Base-by-base conservation (phyloP, 2,329 filamentous ascomycete species). In the Bipolaris victoriae region DNA sequence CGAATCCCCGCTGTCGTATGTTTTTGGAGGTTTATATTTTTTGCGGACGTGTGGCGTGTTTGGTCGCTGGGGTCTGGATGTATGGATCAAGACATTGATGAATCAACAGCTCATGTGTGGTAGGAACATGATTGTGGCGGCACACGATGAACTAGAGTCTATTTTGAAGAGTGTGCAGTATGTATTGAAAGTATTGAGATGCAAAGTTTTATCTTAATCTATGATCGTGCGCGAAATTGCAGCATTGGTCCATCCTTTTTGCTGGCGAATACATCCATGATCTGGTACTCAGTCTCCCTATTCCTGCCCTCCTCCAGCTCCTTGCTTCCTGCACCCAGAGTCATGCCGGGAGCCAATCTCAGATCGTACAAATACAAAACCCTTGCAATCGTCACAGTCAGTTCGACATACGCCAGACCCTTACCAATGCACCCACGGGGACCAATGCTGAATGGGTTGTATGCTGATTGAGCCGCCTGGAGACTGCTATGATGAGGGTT, bases 361-460 rank as follows among this genome's bases (percentile, higher is more conserved):
- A 89, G 62, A 59, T 90, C 88, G 59, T 87, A 90, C 64, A 85
- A 58, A 62, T 80, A 89, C 57, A 90, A 67, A 18, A 86, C 79
- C 13, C 87, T 76, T 33, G 87, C 88, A 52, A 90, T 72, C 2
- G 86, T 84, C 5, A 85, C 83, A 49, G 79, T 84, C 82, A 90
- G 84, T 78, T 90, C 88, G 43, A 84, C 81, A 65, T 90, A 89
- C 1, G 88, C 88, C 43, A 90, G 76, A 0, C 83, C 83, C 80
- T 90, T 91, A 0, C 89, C 89, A 52, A 91, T 90, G 69, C 89
- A 92, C 2, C 88, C 88, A 10, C 89, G 79, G 0, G 88, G 86
- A 0, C 89, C 89, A 60, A 90, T 79, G 44, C 84, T 87, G 66
- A 92, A 92, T 1, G 91, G 89, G 61, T 88, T 91, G 76, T 90